Base-by-base conservation (phyloP, 176 grass and related monocot species). In the Microstegium vimineum region DNA sequence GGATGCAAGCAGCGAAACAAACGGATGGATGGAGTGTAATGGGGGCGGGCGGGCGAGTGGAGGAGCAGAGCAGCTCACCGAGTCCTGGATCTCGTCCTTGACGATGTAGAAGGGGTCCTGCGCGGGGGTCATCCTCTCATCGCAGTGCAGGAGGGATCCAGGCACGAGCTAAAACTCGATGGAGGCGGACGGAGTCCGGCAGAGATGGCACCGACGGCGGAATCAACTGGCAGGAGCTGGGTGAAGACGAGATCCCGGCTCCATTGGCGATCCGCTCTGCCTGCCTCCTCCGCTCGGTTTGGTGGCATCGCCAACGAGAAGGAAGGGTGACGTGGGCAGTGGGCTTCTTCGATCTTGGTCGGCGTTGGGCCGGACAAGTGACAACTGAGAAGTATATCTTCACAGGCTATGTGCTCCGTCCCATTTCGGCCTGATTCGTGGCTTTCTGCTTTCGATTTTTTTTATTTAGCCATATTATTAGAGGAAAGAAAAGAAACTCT, bases 21-120 rank as follows among this genome's bases (percentile, higher is more conserved):
- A 2, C 40, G 40, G 40, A 41, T 10, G 40, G 1, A 40, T n/a
- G 3, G 38, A 69, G 74, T 17, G 74, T 17, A 73, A 62, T 37
- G 40, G 8, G 25, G 42, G 17, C 20, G 17, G 45, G 36, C 15
- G 43, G 27, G 40, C 38, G n/a, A n/a, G n/a, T n/a, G n/a, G n/a
- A 0, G 36, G 5, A 27, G 38, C 14, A 0, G 9, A 71, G 59
- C 4, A n/a, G 76, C 90, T 88, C 84, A 98, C 95, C 46, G 95
- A 98, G 16, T 93, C 95, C 78, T 98, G 89, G 73, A 95, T 98
- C 86, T 98, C 95, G 79, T 93, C 92, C 78, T 88, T 95, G 80
- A 98, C 46, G 16, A 49, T 16, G 45, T 16, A 47, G 45, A 47
- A 47, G 14, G 45, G 42, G 4, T 3, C 42, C 38, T 40, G 38